Conservation (phyloP, 164 flowering plant species). For the Nymphaea colorata region DNA sequence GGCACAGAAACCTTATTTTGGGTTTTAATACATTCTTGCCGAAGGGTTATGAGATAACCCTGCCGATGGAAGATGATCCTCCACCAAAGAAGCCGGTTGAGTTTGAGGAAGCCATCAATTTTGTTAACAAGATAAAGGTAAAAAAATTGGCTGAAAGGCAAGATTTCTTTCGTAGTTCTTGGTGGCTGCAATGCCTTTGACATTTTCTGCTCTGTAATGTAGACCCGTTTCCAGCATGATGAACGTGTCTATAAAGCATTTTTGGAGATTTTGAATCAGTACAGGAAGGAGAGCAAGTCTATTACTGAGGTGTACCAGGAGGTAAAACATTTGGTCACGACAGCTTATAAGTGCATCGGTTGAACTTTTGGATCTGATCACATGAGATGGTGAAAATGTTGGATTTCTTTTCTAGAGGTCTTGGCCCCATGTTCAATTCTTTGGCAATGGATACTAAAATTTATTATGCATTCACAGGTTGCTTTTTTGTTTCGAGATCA, state of each 20-base stretch:
- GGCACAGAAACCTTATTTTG: conserved; percentile 66
- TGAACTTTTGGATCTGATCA: not conserved
- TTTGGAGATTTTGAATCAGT: conserved; percentile 78
- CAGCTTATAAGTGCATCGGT: not conserved
- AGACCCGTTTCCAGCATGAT: conserved; percentile 79
- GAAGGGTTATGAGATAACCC: conserved; percentile 81
- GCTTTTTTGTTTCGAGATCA: conserved; percentile 49
- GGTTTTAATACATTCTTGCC: conserved; percentile 94
- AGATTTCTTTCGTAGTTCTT: not conserved
- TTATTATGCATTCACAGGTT: conserved; percentile 27
- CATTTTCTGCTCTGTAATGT: conserved; percentile 11
- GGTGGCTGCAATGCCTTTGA: not conserved
- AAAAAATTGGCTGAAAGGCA: not conserved
- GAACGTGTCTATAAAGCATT: conserved; percentile 78
- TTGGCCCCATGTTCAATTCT: not conserved
- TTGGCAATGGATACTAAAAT: not conserved
- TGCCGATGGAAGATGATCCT: conserved; percentile 55
- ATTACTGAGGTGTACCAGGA: conserved; percentile 66
- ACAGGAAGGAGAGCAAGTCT: conserved; percentile 65
- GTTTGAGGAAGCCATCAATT: conserved; percentile 87
- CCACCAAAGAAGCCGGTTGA: conserved; percentile 82
- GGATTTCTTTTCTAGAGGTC: not conserved
- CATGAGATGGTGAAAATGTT: not conserved
- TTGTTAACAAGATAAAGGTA: conserved; percentile 95
- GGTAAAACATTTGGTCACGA: conserved; percentile 20